These are phyloP conservation scores for Talaromyces sp. DNA, from an alignment of 2,329 filamentous ascomycete species.

Conservation along the genomic window DNA sequence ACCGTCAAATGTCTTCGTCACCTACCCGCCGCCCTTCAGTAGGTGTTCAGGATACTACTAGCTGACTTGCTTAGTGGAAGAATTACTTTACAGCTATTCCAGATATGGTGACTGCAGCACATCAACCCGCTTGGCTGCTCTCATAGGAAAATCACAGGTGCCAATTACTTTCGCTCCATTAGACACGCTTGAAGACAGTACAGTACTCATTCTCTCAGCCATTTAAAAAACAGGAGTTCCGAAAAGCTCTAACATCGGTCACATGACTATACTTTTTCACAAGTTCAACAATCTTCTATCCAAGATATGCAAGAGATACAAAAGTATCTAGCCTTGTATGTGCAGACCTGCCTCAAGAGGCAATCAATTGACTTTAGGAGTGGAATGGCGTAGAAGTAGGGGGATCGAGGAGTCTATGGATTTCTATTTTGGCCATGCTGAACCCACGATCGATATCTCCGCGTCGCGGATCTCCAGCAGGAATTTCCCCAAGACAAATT, in stretches of 20 bases:
- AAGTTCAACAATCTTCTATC: background rate
- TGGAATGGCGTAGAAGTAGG: background rate
- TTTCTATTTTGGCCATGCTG: slow-evolving; percentile 3
- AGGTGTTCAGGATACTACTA: background rate
- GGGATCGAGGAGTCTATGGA: background rate
- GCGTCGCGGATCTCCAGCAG: background rate
- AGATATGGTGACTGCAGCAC: no score
- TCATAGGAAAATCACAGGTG: no score
- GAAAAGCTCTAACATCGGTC: background rate
- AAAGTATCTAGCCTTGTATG: background rate
- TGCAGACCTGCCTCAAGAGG: background rate
- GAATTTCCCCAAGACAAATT: slow-evolving; percentile 1
- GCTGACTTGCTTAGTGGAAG: no score
- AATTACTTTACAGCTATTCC: no score
- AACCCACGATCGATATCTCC: background rate
- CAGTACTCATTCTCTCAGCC: background rate
- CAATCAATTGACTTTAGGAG: background rate
- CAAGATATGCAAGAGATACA: background rate
- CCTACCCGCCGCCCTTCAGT: background rate
- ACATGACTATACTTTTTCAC: background rate
- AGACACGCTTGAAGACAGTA: no score
- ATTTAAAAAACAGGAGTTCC: background rate
- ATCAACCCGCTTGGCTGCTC: no score
- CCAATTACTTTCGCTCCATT: no score
- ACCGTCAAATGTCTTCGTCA: background rate